Percentiles rank a stretch among this genome's conserved stretches.
Evolutionary conservation across 1,284 basidiomycete species (phyloP).

Genomic region (Sanguinoderma infundibulare): DNA sequence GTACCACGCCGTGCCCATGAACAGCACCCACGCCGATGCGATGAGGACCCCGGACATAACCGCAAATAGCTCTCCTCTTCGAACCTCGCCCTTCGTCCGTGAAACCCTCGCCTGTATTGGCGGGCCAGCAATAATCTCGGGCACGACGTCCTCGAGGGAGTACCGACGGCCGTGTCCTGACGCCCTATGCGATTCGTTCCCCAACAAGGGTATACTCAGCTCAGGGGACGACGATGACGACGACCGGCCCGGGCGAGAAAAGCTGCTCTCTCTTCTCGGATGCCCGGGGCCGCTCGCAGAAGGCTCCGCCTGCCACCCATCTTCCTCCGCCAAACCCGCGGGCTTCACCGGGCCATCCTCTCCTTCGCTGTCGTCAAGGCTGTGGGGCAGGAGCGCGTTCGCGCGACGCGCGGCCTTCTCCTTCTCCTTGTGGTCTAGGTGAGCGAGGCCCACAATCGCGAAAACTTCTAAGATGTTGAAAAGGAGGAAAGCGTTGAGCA

Average conservation of each 20-base stretch:
- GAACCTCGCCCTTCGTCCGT: slow-evolving; percentile 42
- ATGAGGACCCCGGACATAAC: slow-evolving; percentile 50
- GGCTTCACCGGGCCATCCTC: slow-evolving; percentile 8
- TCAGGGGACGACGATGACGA: slow-evolving; percentile 27
- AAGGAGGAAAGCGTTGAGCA: slow-evolving; percentile 62
- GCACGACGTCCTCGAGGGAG: slow-evolving; percentile 25
- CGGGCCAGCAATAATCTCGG: slow-evolving; percentile 4
- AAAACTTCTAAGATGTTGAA: slow-evolving; percentile 65
- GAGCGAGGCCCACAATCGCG: slow-evolving; percentile 52
- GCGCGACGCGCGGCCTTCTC: slow-evolving; percentile 25
- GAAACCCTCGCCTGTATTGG: slow-evolving; percentile 32
- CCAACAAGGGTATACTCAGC: slow-evolving; percentile 32
- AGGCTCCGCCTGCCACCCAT: slow-evolving; percentile 15
- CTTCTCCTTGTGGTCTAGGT: slow-evolving; percentile 46
- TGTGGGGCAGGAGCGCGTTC: slow-evolving; percentile 26
- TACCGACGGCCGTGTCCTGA: slow-evolving; percentile 31
- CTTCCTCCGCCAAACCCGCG: slow-evolving; percentile 15
- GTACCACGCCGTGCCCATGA: slow-evolving; percentile 64
- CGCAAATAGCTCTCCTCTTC: slow-evolving; percentile 57
- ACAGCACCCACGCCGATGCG: slow-evolving; percentile 65
- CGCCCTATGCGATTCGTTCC: slow-evolving; percentile 25
- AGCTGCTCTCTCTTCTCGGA: not conserved
- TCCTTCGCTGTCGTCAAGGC: slow-evolving; percentile 23
- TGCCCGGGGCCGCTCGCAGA: slow-evolving; percentile 14
- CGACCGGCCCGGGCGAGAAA: slow-evolving; percentile 10